These are phyloP conservation scores for Alternaria gaisen DNA, from an alignment of 2,329 filamentous ascomycete species.

Conservation along the genomic window DNA sequence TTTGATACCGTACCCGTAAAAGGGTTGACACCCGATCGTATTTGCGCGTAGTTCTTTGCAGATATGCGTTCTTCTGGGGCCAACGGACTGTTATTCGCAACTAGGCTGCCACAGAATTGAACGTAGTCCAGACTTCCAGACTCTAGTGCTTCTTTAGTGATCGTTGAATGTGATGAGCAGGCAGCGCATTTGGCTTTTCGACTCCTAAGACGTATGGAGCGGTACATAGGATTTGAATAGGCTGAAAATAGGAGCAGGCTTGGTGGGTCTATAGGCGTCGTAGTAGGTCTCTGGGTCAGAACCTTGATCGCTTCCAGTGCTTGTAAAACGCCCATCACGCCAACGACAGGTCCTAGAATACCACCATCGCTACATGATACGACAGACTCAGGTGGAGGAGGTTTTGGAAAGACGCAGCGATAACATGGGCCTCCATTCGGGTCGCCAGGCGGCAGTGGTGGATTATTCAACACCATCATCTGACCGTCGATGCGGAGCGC, in stretches of 20 bases:
- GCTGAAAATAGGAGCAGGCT: constrained; percentile 65
- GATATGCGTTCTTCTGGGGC: constrained; percentile 72
- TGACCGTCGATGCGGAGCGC: constrained; percentile 90
- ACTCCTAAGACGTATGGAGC: constrained; percentile 76
- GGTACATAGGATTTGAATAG: constrained; percentile 67
- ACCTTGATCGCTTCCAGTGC: constrained; percentile 89
- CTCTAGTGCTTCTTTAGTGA: constrained; percentile 70
- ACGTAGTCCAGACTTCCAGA: constrained; percentile 80
- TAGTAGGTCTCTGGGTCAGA: constrained; percentile 59
- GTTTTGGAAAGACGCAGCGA: constrained; percentile 87
- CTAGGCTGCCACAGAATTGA: constrained; percentile 78
- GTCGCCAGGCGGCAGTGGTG: constrained; percentile 69
- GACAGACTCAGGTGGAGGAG: constrained; percentile 83
- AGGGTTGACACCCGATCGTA: constrained; percentile 44
- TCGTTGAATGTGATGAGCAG: constrained; percentile 70
- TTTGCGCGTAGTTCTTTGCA: constrained; percentile 65
- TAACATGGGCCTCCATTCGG: constrained; percentile 82
- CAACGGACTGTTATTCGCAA: constrained; percentile 64
- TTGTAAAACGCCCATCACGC: constrained; percentile 91
- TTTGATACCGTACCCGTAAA: constrained; percentile 43
- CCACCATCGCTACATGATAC: constrained; percentile 92
- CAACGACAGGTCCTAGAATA: constrained; percentile 90
- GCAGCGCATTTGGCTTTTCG: constrained; percentile 76
- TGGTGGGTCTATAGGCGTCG: constrained; percentile 40
- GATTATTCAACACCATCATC: constrained; percentile 86